Evolutionary conservation across 2,329 filamentous ascomycete genomes (phyloP), one percentile per base, ranked within the genome.

Genomic region (Colletotrichum cuscutae): DNA sequence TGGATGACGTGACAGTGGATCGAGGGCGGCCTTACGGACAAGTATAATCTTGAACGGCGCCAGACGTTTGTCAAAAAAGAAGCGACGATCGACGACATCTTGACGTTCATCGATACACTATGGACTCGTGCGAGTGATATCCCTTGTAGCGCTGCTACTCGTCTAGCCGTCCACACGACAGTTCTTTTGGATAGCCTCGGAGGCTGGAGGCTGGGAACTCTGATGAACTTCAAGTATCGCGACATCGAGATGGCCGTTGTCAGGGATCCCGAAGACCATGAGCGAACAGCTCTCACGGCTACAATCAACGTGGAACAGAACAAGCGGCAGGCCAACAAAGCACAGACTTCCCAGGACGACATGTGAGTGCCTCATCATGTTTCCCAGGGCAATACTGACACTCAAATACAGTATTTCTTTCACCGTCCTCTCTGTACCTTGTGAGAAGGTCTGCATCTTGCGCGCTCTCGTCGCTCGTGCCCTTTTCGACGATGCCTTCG

Each of bases 21-120:
- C 32, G 46, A 54, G 61, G 30, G 61, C 5, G 30, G 28, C 5
- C 30, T 54, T 24, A 30, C 30, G 54, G 30, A 64, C 49, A 64
- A 64, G n/a, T 64, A 54, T 24, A 64, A 64, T 9, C 61, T 64
- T 53, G n/a, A 64, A 64, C 30, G n/a, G 28, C n/a, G n/a, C 13
- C 49, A 64, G 13, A 64, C 30, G 13, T 64, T 64, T 7, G 30
- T 64, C 22, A 64, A 64, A 12, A 64, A 24, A 64, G 49, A 64
- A 54, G 61, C 30, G n/a, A 54, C 49, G 11, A 64, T 64, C 11
- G 30, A 64, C 13, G 6, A 64, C 28, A 35, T 54, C 19, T 54
- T 64, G 28, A 64, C 22, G 8, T 64, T 64, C n/a, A 54, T 64
- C 19, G 30, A 64, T 64, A 64, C 49, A 30, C 9, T 64, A 19